A percentile compares a stretch with the other conserved stretches of the same genome.
Conservation (phyloP, 1,284 basidiomycete genomes). For the Malassezia slooffiae region DNA sequence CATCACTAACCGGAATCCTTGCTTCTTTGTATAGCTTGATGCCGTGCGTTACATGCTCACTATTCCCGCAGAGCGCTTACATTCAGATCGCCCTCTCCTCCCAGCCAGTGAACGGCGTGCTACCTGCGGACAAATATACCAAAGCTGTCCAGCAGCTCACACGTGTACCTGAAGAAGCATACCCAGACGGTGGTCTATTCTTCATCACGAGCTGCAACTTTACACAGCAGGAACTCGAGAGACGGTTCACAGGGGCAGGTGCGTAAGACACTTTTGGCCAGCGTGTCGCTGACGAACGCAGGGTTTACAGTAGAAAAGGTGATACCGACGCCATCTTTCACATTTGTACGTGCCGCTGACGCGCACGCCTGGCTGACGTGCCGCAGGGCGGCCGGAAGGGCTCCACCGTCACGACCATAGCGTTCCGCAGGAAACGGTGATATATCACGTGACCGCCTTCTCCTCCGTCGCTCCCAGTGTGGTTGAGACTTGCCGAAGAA, state of each 20-base stretch:
- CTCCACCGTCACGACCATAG: conserved; percentile 28
- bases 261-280: neutral
- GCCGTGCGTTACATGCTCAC: conserved; percentile 49
- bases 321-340: conserved; percentile 31
- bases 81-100: conserved; percentile 59
- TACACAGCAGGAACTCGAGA: conserved; percentile 65
- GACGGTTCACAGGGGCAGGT: conserved; percentile 50
- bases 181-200: conserved; percentile 58
- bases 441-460: conserved; percentile 14
- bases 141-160: conserved; percentile 52
- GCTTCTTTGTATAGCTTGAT: conserved; percentile 59
- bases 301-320: conserved; percentile 30
- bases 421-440: conserved; percentile 18
- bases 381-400: conserved; percentile 25
- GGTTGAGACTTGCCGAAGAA: neutral
- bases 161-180: neutral
- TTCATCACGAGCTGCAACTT: conserved; percentile 79
- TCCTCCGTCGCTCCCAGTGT: too few species aligned
- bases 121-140: conserved; percentile 59
- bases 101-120: conserved; percentile 54
- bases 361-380: too few species aligned
- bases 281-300: neutral
- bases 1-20: too few species aligned
- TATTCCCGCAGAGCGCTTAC: too few species aligned
- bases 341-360: conserved; percentile 19